These are phyloP conservation scores for Flagelloscypha sp. DNA, from an alignment of 768 basidiomycete genomes.

Conservation along the genomic window DNA sequence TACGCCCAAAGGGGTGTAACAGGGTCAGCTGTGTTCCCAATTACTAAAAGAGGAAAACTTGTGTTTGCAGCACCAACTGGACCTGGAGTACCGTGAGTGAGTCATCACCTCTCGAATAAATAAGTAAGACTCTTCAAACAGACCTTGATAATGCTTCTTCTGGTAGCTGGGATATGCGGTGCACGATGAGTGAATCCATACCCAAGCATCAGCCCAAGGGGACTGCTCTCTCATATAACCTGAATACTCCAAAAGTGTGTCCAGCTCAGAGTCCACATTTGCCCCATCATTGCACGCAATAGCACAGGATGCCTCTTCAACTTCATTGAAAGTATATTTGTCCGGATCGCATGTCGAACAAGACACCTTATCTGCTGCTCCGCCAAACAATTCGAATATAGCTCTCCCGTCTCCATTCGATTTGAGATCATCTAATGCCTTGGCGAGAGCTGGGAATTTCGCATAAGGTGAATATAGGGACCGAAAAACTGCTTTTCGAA, in stretches of 20 bases:
- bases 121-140: too few relatives aligned
- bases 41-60: constrained; percentile 3
- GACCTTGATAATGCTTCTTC: too few relatives aligned
- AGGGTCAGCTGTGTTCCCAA: constrained; percentile 2
- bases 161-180: too few relatives aligned
- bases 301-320: too few relatives aligned
- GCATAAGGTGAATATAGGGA: constrained; percentile 28
- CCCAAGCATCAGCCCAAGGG: constrained; percentile 13
- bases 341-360: constrained; percentile 3
- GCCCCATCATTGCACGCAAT: constrained; percentile 13
- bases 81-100: too few relatives aligned
- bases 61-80: constrained; percentile 17
- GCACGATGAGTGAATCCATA: constrained; percentile 5
- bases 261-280: constrained; percentile 5
- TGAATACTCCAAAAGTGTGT: constrained; percentile 9
- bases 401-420: constrained; percentile 16
- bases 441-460: constrained; percentile 24
- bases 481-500: constrained; percentile 23
- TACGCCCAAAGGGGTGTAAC: constrained; percentile 11
- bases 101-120: too few relatives aligned
- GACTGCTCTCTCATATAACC: constrained; percentile 5
- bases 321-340: constrained; percentile 6
- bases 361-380: constrained; percentile 1
- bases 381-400: constrained; percentile 8
- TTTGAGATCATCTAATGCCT: constrained; percentile 26